Evolutionary conservation across 805 yeast species (phyloP).

Genomic region (Pichia heedii): DNA sequence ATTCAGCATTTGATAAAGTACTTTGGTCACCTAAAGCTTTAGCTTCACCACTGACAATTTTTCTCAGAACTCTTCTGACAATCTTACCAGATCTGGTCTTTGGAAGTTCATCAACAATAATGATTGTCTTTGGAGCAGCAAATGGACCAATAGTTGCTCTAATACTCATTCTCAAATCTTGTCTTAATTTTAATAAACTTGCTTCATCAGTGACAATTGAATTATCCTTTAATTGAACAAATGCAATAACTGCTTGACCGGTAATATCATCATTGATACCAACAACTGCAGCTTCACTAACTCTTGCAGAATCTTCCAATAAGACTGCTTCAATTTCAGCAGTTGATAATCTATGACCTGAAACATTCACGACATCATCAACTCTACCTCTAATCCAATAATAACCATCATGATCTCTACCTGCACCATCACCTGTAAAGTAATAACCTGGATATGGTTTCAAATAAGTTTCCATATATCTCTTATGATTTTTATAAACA

Average conservation of each 20-base stretch:
- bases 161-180: slow-evolving; percentile 77
- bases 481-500: slow-evolving; percentile 78
- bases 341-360: slow-evolving; percentile 97
- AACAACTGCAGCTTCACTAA: slow-evolving; percentile 94
- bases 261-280: slow-evolving; percentile 93
- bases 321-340: slow-evolving; percentile 95
- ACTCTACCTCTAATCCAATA: slow-evolving; percentile 98
- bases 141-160: slow-evolving; percentile 89
- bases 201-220: slow-evolving; percentile 31
- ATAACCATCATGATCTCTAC: slow-evolving; percentile 92
- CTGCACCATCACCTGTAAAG: slow-evolving; percentile 99
- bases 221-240: slow-evolving; percentile 69
- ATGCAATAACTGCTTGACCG: slow-evolving; percentile 96
- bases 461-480: slow-evolving; percentile 86
- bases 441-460: slow-evolving; percentile 89
- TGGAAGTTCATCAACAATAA: slow-evolving; percentile 86
- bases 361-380: slow-evolving; percentile 95
- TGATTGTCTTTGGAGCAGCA: slow-evolving; percentile 86
- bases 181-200: slow-evolving; percentile 48
- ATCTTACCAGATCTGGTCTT: slow-evolving; percentile 98
- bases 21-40: slow-evolving; percentile 89
- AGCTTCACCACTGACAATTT: slow-evolving; percentile 84
- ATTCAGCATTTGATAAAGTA: slow-evolving; percentile 78
- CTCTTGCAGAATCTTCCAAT: slow-evolving; percentile 58
- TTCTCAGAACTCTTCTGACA: slow-evolving; percentile 95